These are phyloP conservation scores for Cordyceps fumosorosea DNA, from an alignment of 2,329 filamentous ascomycete genomes.

Conservation along the genomic window DNA sequence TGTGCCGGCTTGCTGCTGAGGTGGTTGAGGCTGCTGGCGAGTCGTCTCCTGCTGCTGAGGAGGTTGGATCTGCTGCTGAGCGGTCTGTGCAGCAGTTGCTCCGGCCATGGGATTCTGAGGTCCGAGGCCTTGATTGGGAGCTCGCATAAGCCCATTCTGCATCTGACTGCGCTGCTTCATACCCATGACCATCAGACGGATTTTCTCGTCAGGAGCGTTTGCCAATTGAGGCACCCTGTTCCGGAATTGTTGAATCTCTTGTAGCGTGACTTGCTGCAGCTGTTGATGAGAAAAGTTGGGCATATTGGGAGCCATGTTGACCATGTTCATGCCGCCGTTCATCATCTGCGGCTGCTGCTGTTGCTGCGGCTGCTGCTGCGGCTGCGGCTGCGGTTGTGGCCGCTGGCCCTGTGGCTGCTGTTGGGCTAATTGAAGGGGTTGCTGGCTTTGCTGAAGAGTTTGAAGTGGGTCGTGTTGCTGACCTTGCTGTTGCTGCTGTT, in stretches of 20 bases:
- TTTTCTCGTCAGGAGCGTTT: conserved; percentile 27
- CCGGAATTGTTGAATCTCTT: conserved; percentile 28
- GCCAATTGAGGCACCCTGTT: conserved; percentile 19
- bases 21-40: conserved; percentile 31
- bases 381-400: conserved; percentile 14
- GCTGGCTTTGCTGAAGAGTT: conserved; percentile 17
- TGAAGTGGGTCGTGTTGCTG: conserved; percentile 17
- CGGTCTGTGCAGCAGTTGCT: conserved; percentile 14
- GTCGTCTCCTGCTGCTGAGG: conserved; percentile 20
- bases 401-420: conserved; percentile 18
- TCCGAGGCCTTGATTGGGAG: conserved; percentile 15
- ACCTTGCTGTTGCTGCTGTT: conserved; percentile 16
- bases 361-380: conserved; percentile 16
- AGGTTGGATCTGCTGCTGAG: conserved; percentile 15
- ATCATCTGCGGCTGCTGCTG: conserved; percentile 19
- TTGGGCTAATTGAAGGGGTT: conserved; percentile 11
- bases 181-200: conserved; percentile 25
- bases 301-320: conserved; percentile 24
- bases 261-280: conserved; percentile 23
- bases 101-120: conserved; percentile 16
- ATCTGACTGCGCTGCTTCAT: conserved; percentile 30
- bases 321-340: conserved; percentile 8
- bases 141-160: conserved; percentile 22
- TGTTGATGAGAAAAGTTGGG: no score
- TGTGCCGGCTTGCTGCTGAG: conserved; percentile 23